phyloP scores from a whole-genome alignment of 805 yeast species.

The Sugiyamaella smithiae region DNA sequence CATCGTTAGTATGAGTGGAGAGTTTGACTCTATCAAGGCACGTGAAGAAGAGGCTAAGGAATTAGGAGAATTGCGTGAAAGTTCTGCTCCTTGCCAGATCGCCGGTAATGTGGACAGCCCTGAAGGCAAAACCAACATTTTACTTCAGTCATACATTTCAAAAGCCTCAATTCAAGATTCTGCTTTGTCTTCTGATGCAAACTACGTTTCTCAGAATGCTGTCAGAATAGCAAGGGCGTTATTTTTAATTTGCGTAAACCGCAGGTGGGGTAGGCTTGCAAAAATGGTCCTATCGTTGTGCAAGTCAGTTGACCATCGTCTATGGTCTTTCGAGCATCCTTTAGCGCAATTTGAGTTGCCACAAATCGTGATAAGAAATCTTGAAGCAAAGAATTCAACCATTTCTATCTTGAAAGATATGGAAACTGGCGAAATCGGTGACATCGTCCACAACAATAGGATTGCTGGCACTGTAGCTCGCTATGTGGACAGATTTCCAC shows the following conservation, averaged over 20 bases:
- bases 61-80: constrained; percentile 56
- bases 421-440: constrained; percentile 77
- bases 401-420: constrained; percentile 74
- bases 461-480: constrained; percentile 65
- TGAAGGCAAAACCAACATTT: constrained; percentile 81
- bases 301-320: constrained; percentile 75
- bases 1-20: constrained; percentile 87
- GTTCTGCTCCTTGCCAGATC: constrained; percentile 67
- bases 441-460: constrained; percentile 75
- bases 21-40: constrained; percentile 84
- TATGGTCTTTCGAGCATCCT: constrained; percentile 93
- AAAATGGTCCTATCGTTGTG: constrained; percentile 75
- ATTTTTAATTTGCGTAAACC: constrained; percentile 77
- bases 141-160: constrained; percentile 86
- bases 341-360: constrained; percentile 82
- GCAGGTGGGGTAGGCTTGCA: constrained; percentile 88
- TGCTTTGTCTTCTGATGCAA: constrained; percentile 78
- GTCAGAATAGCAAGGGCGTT: constrained; percentile 91
- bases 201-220: constrained; percentile 93
- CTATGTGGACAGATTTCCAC: constrained; percentile 70
- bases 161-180: constrained; percentile 70
- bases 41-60: constrained; percentile 86
- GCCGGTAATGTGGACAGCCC: constrained; percentile 70
- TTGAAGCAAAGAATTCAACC: constrained; percentile 51
- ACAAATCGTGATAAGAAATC: constrained; percentile 52